These are phyloP conservation scores for Earliella scabrosa DNA, from an alignment of 1,284 basidiomycete species.

Conservation along the genomic window DNA sequence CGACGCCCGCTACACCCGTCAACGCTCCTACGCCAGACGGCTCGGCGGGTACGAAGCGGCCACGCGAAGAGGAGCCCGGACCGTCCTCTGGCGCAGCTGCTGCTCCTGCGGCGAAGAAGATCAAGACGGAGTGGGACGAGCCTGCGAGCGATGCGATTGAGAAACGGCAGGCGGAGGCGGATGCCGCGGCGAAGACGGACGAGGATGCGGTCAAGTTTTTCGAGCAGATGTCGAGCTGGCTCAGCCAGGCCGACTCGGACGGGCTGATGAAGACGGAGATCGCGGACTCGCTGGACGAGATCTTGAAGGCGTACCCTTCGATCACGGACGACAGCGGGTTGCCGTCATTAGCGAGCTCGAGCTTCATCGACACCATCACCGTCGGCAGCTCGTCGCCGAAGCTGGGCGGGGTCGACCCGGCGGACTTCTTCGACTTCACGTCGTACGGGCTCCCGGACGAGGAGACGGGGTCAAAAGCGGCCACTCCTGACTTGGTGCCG, in stretches of 20 bases:
- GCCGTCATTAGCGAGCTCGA: conserved; percentile 20
- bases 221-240: conserved; percentile 62
- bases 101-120: conserved; percentile 67
- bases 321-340: conserved; percentile 39
- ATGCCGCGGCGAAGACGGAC: conserved; percentile 65
- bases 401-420: conserved; percentile 23
- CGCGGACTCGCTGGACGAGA: conserved; percentile 61
- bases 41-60: conserved; percentile 51
- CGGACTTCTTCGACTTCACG: conserved; percentile 70
- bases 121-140: conserved; percentile 72
- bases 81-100: conserved; percentile 37
- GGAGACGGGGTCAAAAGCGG: conserved; percentile 58
- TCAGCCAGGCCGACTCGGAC: conserved; percentile 53
- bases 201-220: conserved; percentile 68
- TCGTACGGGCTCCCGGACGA: conserved; percentile 59
- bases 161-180: conserved; percentile 58
- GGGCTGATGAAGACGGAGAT: conserved; percentile 53
- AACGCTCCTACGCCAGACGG: conserved; percentile 29
- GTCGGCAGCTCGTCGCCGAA: conserved; percentile 18
- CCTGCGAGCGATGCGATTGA: conserved; percentile 54
- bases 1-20: conserved; percentile 37
- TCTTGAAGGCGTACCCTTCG: conserved; percentile 58
- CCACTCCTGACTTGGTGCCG: conserved; percentile 69
- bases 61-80: conserved; percentile 59
- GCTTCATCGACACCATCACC: conserved; percentile 28